Base-by-base conservation (phyloP, 2,329 filamentous ascomycete genomes). In the Arthrobotrys megalospora region DNA sequence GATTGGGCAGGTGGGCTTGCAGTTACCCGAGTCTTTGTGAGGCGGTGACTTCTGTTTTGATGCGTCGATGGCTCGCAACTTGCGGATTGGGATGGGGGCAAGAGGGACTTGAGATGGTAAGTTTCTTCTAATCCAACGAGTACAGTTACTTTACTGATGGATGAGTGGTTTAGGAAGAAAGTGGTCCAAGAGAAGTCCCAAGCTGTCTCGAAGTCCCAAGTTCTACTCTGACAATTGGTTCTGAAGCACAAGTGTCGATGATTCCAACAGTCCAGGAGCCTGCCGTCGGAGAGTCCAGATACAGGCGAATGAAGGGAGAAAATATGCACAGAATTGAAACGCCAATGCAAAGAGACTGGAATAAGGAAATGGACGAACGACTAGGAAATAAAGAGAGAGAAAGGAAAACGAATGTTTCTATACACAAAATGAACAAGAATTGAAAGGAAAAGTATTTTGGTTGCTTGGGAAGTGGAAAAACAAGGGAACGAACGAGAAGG, bases 31-130 rank as follows among this genome's bases (percentile, higher is more conserved):
- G 62, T 41, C 50, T 60, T 21, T 72, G 21, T 32, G 43, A 48
- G 75, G 75, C 75, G 52, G 75, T 78, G 75, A 75, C 70, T 75
- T 75, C 70, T 75, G 63, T 75, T 75, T 55, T 67, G 70, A 60
- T 75, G 70, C 70, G 70, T 75, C 41, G 58, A 67, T 75, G 52
- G 41, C 48, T 34, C 16, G 53, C 67, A 43, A 34, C 45, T 34
- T 66, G 60, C 50, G 34, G 24, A 53, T 73, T 58, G 50, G 24
- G 38, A 47, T 38, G 52, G 52, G 45, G 58, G 24, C 60, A 24
- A 34, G 53, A 12, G 11, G 12, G 24, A 53, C 55, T 63, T 63
- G 55, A 53, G 47, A 71, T 63, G 43, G 53, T 50, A 52, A 19
- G 53, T 36, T 28, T 41, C 66, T 53, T 19, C 21, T 11, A 43